A percentile compares a stretch with the other conserved stretches of the same genome.
These are phyloP conservation scores for Zygosaccharomyces bisporus DNA, from an alignment of 805 yeast species.

Conservation along the genomic window DNA sequence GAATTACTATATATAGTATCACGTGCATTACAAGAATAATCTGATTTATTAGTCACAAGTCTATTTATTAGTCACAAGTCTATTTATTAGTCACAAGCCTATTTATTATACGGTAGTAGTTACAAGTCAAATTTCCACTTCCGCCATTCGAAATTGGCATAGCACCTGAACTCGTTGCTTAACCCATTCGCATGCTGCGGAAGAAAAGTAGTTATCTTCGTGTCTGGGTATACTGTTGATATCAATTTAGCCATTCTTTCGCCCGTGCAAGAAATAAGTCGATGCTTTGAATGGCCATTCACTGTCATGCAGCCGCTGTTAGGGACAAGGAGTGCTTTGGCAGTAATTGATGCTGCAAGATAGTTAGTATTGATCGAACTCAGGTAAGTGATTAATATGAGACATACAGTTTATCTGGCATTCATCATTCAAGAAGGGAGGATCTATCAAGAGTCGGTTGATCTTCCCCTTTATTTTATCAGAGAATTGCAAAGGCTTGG, in stretches of 20 bases:
- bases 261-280: slow-evolving; percentile 78
- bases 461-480: slow-evolving; percentile 54
- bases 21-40: no score
- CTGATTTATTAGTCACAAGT: no score
- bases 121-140: slow-evolving; percentile 52
- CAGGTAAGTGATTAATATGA: neutral
- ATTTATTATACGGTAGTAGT: neutral
- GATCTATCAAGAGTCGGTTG: slow-evolving; percentile 75
- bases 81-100: no score
- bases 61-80: no score
- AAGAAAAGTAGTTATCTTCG: slow-evolving; percentile 57
- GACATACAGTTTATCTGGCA: slow-evolving; percentile 64
- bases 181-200: slow-evolving; percentile 85
- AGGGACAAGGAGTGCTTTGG: slow-evolving; percentile 49
- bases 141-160: slow-evolving; percentile 68
- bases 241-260: slow-evolving; percentile 78
- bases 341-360: slow-evolving; percentile 48
- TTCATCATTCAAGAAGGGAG: slow-evolving; percentile 79
- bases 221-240: slow-evolving; percentile 57
- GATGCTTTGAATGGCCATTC: slow-evolving; percentile 42
- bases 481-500: slow-evolving; percentile 61
- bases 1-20: no score
- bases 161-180: slow-evolving; percentile 84
- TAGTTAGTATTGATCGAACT: slow-evolving; percentile 8
- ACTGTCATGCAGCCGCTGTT: slow-evolving; percentile 40